Base-by-base conservation (phyloP, 2,329 filamentous ascomycete genomes). In the Metarhizium album region DNA sequence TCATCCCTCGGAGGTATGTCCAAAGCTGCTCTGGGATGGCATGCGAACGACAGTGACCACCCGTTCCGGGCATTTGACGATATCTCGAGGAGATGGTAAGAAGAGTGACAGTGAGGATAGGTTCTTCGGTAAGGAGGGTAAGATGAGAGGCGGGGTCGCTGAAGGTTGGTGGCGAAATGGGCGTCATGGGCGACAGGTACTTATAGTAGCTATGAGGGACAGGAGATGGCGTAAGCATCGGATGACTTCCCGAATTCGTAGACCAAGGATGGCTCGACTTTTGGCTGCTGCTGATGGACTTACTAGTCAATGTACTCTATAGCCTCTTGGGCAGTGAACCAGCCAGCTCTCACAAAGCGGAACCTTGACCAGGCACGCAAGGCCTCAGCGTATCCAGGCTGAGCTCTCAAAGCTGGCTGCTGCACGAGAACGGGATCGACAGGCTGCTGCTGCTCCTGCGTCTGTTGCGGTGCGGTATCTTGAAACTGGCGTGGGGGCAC, bases 11-110 rank as follows among this genome's bases (percentile, higher is more conserved):
- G 29, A 97, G 78, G 62, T 96, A 95, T 29, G 83, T 87, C 93
- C 93, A 98, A 4, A 97, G 78, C 66, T 94, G 90, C 60, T 96
- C 89, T 58, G 97, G 93, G 50, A 98, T 95, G 46, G 89, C 86
- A 60, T 93, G 88, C 0, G 90, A 88, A 47, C 93, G 83, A 46
- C 88, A 94, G 54, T 84, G 77, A 1, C 87, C 86, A 2, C 89
- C 90, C 0, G 90, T 83, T 1, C 89, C 88, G 20, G 83, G 78
- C 46, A 95, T 82, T 53, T 81, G 80, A 64, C 86, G 84, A 64
- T 96, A 95, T 47, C 93, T 82, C 4, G 90, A 95, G 2, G 93
- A 80, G 49, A 96, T 93, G 7, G 91, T 94, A 53, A 98, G 76
- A 31, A 98, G 80, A 0, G 91, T 95, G 35, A 97, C 86, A 1